These are phyloP conservation scores for Neophaeococcomyces mojaviensis DNA, from an alignment of 2,329 filamentous ascomycete species.

Conservation along the genomic window DNA sequence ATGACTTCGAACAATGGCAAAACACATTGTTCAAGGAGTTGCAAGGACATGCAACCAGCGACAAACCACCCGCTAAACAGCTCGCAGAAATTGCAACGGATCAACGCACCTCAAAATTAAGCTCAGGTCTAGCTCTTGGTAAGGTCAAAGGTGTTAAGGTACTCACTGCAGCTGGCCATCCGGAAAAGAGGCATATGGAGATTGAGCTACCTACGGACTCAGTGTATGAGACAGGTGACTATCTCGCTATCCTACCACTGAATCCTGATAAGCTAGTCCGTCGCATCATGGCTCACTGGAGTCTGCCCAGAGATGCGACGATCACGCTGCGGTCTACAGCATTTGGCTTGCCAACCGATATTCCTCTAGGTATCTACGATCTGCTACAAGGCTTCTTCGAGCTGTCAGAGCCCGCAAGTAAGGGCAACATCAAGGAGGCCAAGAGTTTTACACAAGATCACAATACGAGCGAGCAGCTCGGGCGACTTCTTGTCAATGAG, in stretches of 20 bases:
- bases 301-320: slow-evolving; percentile 61
- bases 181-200: slow-evolving; percentile 58
- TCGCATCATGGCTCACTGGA: slow-evolving; percentile 57
- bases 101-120: slow-evolving; percentile 48
- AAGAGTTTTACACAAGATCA: slow-evolving; percentile 13
- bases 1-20: slow-evolving; percentile 61
- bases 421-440: slow-evolving; percentile 35
- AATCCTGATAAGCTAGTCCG: slow-evolving; percentile 58
- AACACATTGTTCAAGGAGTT: slow-evolving; percentile 51
- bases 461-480: no score
- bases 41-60: slow-evolving; percentile 43
- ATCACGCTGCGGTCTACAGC: slow-evolving; percentile 52
- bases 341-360: slow-evolving; percentile 49
- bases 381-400: slow-evolving; percentile 66
- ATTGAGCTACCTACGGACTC: slow-evolving; percentile 59
- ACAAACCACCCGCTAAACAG: slow-evolving; percentile 21
- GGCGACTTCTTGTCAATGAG: no score
- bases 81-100: slow-evolving; percentile 45
- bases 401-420: slow-evolving; percentile 63
- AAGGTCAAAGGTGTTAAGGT: slow-evolving; percentile 48
- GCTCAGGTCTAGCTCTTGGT: slow-evolving; percentile 58
- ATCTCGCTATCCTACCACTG: slow-evolving; percentile 64
- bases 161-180: slow-evolving; percentile 45
- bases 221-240: slow-evolving; percentile 66
- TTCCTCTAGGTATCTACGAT: slow-evolving; percentile 53